Base-by-base conservation (phyloP, 495 filamentous ascomycete species). In the Penicillium angulare region DNA sequence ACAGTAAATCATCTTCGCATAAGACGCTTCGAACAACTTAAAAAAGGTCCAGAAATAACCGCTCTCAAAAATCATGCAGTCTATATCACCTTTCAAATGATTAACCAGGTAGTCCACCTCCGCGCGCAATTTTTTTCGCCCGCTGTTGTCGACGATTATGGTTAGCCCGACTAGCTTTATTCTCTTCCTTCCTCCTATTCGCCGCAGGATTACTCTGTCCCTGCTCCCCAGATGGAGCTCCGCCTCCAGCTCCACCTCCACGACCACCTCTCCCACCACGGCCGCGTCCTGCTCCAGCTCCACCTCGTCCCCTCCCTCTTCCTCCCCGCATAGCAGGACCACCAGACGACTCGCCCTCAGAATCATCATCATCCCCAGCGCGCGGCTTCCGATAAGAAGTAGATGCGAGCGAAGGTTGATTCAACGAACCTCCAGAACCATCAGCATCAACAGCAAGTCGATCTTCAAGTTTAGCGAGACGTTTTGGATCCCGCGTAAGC, bases 111-210 rank as follows among this genome's bases (percentile, higher is more conserved):
- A 84, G 62, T 7, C 78, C 80, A 42, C 78, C 81, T 43, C 72
- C 80, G 31, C 84, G 77, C 16, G 82, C 84, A 77, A 92, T 88
- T 75, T 93, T 93, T 66, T 75, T 87, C 43, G 88, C 86, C 31
- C 86, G 70, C 61, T 87, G 84, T 49, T 91, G 83, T 52, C 87
- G 78, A 27, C 89, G 80, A 65, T 87, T 86, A 71, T 92, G 88
- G 57, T 92, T 90, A 35, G 86, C 89, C 49, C 84, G 75, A 15
- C 82, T 81, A 9, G 84, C 79, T 65, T 91, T 93, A 53, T 85
- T 90, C 63, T 82, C 82, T 70, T 86, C 89, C 72, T 88, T 96
- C 65, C 76, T 83, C 64, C 80, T 80, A 52, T 83, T 79, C 27
- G 80, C 86, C 36, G 69, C 70, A 47, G 86, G 79, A 2, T 80